Conservation (phyloP, 2,329 filamentous ascomycete genomes). For the Delphinella strobiligena region DNA sequence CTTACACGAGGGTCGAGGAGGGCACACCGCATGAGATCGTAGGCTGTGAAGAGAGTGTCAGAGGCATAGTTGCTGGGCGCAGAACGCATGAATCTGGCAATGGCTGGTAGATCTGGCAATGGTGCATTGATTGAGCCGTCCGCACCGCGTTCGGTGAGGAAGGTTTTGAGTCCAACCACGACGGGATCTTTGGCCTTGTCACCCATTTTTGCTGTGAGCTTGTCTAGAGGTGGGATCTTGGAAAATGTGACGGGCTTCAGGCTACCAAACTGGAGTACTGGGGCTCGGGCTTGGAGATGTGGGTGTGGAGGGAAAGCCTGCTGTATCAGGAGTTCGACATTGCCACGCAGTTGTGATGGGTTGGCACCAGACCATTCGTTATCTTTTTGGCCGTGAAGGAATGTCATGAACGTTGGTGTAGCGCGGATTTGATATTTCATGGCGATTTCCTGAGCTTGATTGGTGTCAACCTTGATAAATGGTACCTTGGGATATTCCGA, state of each 20-base stretch:
- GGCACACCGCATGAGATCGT: conserved; percentile 74
- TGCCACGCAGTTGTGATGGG: conserved; percentile 52
- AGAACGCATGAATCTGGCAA: conserved; percentile 49
- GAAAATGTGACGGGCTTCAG: conserved; percentile 60
- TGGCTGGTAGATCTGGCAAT: conserved; percentile 56
- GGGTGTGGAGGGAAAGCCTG: conserved; percentile 66
- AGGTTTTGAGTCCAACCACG: conserved; percentile 54
- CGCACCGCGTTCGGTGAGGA: conserved; percentile 52
- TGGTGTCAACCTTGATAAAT: conserved; percentile 76
- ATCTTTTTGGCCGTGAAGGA: conserved; percentile 61
- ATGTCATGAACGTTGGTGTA: conserved; percentile 84
- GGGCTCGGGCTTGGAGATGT: conserved; percentile 59
- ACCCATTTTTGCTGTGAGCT: conserved; percentile 70
- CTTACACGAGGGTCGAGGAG: conserved; percentile 68
- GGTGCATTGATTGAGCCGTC: conserved; percentile 52
- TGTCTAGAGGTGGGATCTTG: conserved; percentile 72
- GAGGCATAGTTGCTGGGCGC: conserved; percentile 34
- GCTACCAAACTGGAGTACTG: conserved; percentile 53
- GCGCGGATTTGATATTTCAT: conserved; percentile 56
- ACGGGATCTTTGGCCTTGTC: conserved; percentile 44
- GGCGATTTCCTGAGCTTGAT: conserved; percentile 47
- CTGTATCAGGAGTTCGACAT: conserved; percentile 60
- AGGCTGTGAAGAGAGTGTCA: conserved; percentile 56
- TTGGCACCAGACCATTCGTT: conserved; percentile 75
- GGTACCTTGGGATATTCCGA: conserved; percentile 55